Conservation (phyloP, 495 filamentous ascomycete species). For the Viridothelium virens region DNA sequence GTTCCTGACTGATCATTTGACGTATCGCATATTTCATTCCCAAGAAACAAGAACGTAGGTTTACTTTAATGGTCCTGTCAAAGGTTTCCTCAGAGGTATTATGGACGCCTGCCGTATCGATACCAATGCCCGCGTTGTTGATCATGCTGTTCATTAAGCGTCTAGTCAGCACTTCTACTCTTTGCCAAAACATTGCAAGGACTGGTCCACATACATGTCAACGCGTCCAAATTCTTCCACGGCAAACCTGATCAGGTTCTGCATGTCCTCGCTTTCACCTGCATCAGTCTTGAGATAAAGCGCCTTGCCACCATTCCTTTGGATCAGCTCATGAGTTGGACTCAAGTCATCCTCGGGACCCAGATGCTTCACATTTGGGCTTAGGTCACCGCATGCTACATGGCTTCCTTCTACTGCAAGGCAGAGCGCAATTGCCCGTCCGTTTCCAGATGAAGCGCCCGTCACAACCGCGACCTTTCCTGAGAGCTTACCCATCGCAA, state of each 20-base stretch:
- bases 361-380: slow-evolving; percentile 16
- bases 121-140: slow-evolving; percentile 15
- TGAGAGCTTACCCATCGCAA: background rate
- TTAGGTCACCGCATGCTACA: slow-evolving; percentile 42
- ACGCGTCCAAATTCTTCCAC: slow-evolving; percentile 5
- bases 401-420: slow-evolving; percentile 41
- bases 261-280: slow-evolving; percentile 21
- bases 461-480: slow-evolving; percentile 44
- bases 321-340: slow-evolving; percentile 40
- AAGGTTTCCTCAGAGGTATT: slow-evolving; percentile 10
- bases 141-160: background rate
- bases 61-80: slow-evolving; percentile 11
- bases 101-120: background rate
- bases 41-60: slow-evolving; percentile 9
- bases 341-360: slow-evolving; percentile 29
- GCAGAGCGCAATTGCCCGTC: slow-evolving; percentile 40
- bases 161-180: background rate
- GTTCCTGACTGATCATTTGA: slow-evolving; percentile 18
- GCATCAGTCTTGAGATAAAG: slow-evolving; percentile 43
- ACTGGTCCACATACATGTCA: background rate
- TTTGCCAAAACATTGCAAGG: background rate
- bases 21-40: slow-evolving; percentile 1
- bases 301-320: slow-evolving; percentile 32
- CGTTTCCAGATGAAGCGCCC: slow-evolving; percentile 43
- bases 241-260: slow-evolving; percentile 4